Conservation (phyloP, 1,284 basidiomycete genomes). For the Boletellus deceptivus region DNA sequence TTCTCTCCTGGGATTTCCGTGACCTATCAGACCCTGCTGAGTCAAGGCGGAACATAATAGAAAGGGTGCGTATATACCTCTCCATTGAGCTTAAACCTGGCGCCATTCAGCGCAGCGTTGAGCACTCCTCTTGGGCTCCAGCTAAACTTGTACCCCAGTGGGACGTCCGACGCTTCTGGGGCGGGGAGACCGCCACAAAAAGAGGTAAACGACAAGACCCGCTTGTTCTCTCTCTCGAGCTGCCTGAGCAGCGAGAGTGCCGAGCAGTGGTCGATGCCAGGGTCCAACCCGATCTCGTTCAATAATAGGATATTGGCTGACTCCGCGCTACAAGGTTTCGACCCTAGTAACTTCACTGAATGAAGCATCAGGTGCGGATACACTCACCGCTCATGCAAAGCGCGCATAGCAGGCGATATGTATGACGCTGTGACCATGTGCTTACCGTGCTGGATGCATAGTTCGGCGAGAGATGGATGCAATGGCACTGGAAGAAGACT, state of each 20-base stretch:
- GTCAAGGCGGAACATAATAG: too few relatives aligned
- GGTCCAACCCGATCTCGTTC: slow-evolving; percentile 93
- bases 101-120: slow-evolving; percentile 77
- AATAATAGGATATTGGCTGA: slow-evolving; percentile 73
- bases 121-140: slow-evolving; percentile 92
- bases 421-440: slow-evolving; percentile 94
- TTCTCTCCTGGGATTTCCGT: slow-evolving; percentile 52
- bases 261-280: slow-evolving; percentile 94
- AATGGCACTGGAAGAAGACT: slow-evolving; percentile 81
- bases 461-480: slow-evolving; percentile 73
- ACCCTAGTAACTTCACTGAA: background rate
- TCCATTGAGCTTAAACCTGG: slow-evolving; percentile 64
- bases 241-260: slow-evolving; percentile 75
- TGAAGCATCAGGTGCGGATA: background rate
- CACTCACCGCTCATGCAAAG: slow-evolving; percentile 60
- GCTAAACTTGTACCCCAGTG: slow-evolving; percentile 92
- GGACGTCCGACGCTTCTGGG: slow-evolving; percentile 64
- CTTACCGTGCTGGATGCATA: slow-evolving; percentile 72
- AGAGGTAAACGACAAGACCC: slow-evolving; percentile 79
- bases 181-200: slow-evolving; percentile 94
- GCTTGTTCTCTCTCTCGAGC: slow-evolving; percentile 57
- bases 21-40: slow-evolving; percentile 34
- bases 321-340: slow-evolving; percentile 50
- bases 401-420: slow-evolving; percentile 78
- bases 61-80: slow-evolving; percentile 40